phyloP scores from a whole-genome alignment of 495 filamentous ascomycete genomes.

The Aspergillus mulundensis region DNA sequence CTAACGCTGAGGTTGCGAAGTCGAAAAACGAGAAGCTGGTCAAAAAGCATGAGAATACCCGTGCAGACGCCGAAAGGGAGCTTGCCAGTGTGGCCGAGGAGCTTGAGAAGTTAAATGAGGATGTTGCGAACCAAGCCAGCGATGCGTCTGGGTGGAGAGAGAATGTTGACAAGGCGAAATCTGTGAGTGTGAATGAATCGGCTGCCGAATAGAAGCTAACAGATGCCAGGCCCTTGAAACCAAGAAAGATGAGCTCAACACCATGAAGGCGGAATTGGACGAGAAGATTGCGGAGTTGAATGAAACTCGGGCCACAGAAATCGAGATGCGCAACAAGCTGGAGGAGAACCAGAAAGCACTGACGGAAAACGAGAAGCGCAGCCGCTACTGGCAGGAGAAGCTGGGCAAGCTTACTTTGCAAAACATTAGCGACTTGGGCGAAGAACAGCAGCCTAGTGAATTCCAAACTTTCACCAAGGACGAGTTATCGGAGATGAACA shows the following conservation, averaged over 20 bases:
- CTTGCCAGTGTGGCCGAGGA: slow-evolving; percentile 66
- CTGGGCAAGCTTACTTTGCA: slow-evolving; percentile 71
- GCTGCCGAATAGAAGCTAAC: slow-evolving; percentile 12
- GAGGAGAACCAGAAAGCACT: slow-evolving; percentile 90
- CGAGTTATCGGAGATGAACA: slow-evolving; percentile 89
- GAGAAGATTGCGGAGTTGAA: slow-evolving; percentile 84
- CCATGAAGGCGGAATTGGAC: slow-evolving; percentile 80
- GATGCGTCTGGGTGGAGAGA: slow-evolving; percentile 68
- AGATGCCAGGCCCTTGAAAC: slow-evolving; percentile 54
- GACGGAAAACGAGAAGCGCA: slow-evolving; percentile 77
- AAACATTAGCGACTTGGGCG: slow-evolving; percentile 68
- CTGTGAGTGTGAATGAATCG: slow-evolving; percentile 32
- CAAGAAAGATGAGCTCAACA: slow-evolving; percentile 75
- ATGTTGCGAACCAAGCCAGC: slow-evolving; percentile 68
- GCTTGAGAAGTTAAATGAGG: slow-evolving; percentile 67
- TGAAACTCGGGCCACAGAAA: slow-evolving; percentile 82
- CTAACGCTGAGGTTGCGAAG: slow-evolving; percentile 75
- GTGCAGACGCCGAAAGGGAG: slow-evolving; percentile 69
- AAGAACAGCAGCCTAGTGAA: slow-evolving; percentile 50
- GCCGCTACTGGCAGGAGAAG: slow-evolving; percentile 85
- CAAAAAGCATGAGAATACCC: slow-evolving; percentile 78
- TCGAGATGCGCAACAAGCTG: slow-evolving; percentile 97
- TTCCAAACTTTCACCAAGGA: slow-evolving; percentile 82
- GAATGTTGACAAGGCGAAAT: slow-evolving; percentile 82
- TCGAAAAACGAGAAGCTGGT: slow-evolving; percentile 92